These are phyloP conservation scores for Candida maris DNA, from an alignment of 805 yeast genomes.

Conservation along the genomic window DNA sequence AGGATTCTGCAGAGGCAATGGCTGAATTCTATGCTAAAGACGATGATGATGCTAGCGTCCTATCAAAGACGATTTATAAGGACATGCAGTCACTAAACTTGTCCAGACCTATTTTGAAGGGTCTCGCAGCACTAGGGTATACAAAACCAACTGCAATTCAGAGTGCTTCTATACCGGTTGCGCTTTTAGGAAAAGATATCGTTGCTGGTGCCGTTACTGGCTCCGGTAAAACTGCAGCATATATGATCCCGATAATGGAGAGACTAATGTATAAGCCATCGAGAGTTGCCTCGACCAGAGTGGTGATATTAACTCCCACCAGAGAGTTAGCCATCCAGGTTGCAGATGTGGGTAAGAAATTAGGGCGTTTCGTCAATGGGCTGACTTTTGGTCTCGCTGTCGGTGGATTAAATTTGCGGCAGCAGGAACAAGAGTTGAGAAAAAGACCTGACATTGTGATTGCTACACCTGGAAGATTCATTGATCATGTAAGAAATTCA, in stretches of 20 bases:
- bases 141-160: constrained; percentile 92
- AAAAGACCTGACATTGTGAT: constrained; percentile 92
- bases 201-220: constrained; percentile 99
- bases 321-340: constrained; percentile 98
- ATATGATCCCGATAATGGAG: constrained; percentile 92
- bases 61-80: constrained; percentile 42
- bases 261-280: constrained; percentile 86
- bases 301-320: constrained; percentile 88
- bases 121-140: constrained; percentile 76
- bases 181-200: constrained; percentile 88
- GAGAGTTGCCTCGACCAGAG: constrained; percentile 83
- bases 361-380: constrained; percentile 72
- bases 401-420: constrained; percentile 94
- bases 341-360: constrained; percentile 83
- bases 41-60: constrained; percentile 38
- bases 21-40: constrained; percentile 72
- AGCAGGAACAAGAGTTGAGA: constrained; percentile 91
- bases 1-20: constrained; percentile 77
- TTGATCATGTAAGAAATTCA: constrained; percentile 94
- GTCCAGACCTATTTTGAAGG: constrained; percentile 88
- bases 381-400: constrained; percentile 92
- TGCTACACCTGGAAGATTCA: constrained; percentile 98
- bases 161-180: constrained; percentile 88
- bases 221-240: constrained; percentile 99
- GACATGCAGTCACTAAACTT: constrained; percentile 75